Percentiles rank a stretch among this genome's conserved stretches.
phyloP scores from a whole-genome alignment of 2,329 filamentous ascomycete genomes.

The Curvularia sp. region DNA sequence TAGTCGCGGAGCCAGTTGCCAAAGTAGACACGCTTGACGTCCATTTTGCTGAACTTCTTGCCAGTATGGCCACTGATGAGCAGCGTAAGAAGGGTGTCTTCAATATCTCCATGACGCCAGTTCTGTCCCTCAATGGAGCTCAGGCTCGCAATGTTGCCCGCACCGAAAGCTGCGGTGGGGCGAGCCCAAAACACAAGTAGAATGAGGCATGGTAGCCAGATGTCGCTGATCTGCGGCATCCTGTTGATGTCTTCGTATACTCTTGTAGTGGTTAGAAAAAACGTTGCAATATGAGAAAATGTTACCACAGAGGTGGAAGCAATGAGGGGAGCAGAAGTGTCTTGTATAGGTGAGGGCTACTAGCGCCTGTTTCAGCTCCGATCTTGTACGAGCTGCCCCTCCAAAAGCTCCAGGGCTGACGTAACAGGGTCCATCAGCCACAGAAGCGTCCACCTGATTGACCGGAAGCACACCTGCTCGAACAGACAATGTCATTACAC shows the following conservation, averaged over 20 bases:
- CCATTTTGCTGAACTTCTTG: constrained; percentile 88
- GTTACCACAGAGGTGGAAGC: neutral
- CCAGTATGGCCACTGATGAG: constrained; percentile 68
- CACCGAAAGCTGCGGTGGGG: constrained; percentile 80
- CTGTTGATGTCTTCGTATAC: constrained; percentile 15
- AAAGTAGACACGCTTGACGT: constrained; percentile 90
- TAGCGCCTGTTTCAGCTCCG: constrained; percentile 14
- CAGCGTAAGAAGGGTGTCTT: constrained; percentile 83
- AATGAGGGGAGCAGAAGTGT: neutral
- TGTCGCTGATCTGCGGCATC: constrained; percentile 43
- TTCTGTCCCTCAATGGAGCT: constrained; percentile 85
- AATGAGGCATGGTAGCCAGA: constrained; percentile 52
- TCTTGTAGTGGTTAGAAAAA: constrained; percentile 1
- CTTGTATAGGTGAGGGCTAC: constrained; percentile 2
- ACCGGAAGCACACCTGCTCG: neutral
- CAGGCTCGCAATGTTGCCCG: constrained; percentile 84
- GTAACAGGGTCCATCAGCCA: constrained; percentile 8
- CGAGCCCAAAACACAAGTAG: constrained; percentile 70
- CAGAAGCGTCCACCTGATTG: neutral
- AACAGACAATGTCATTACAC: neutral
- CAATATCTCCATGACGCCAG: constrained; percentile 76
- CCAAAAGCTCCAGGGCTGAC: constrained; percentile 14
- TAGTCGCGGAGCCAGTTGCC: constrained; percentile 96
- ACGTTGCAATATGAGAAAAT: neutral
- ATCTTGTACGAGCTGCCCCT: constrained; percentile 10